These are phyloP conservation scores for Xylaria sp. DNA, from an alignment of 2,329 filamentous ascomycete species.

Conservation along the genomic window DNA sequence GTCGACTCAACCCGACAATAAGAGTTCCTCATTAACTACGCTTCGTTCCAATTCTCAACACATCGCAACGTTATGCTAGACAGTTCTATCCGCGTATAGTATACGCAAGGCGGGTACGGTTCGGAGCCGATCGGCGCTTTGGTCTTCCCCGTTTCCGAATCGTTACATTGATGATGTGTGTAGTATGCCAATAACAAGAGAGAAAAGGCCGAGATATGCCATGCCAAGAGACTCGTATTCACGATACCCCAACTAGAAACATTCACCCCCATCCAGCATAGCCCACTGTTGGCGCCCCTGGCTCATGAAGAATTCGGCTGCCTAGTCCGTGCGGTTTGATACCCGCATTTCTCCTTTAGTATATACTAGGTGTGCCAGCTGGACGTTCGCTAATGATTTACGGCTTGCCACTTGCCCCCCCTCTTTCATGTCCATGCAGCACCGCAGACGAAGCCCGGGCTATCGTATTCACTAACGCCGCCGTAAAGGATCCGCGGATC, in stretches of 20 bases:
- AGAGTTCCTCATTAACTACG: too few relatives aligned
- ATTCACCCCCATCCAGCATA: too few relatives aligned
- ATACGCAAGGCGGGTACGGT: not conserved
- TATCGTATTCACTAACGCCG: not conserved
- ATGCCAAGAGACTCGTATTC: not conserved
- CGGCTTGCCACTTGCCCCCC: not conserved
- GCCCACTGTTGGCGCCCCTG: too few relatives aligned
- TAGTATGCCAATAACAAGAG: not conserved
- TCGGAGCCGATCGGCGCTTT: not conserved
- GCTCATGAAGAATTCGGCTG: not conserved
- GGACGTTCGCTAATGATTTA: not conserved
- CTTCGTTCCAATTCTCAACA: too few relatives aligned
- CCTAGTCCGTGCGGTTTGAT: constrained; percentile 19
- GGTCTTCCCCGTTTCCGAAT: not conserved
- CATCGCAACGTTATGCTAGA: too few relatives aligned
- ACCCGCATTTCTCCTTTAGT: not conserved
- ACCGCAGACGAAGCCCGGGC: not conserved
- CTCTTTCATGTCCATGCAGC: not conserved
- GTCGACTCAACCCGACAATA: too few relatives aligned
- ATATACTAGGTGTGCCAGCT: too few relatives aligned
- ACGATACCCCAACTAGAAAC: not conserved
- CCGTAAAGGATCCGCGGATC: constrained; percentile 19
- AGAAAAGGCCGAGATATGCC: not conserved
- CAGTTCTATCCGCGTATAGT: too few relatives aligned
- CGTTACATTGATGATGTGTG: not conserved